Base-by-base conservation (phyloP, 2,329 filamentous ascomycete species). In the Lachnellula subtilissima region DNA sequence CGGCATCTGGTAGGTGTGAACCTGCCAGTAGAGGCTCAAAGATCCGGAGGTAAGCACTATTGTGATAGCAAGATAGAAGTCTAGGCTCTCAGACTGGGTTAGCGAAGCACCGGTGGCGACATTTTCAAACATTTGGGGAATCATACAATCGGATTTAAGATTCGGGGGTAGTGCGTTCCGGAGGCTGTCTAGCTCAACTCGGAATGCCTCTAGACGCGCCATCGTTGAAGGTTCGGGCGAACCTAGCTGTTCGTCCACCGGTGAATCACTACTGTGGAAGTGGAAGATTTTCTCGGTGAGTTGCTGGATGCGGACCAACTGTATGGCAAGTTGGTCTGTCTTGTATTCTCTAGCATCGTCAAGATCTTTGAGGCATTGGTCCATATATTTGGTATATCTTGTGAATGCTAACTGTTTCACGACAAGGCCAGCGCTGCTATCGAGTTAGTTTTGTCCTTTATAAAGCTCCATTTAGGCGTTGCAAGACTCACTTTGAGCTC, bases 381-480 rank as follows among this genome's bases (percentile, higher is more conserved):
- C 74, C 1, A 81, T 71, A 53, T 84, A 83, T 5, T 71, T 70
- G 0, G 78, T 78, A 51, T 77, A 83, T n/a, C 72, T 74, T 68
- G 80, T 73, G 0, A 78, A 69, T 23, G 48, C 48, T 25, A 56
- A 50, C 32, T 57, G 48, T 9, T 59, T 57, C 15, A 59, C 48
- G 5, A 48, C 49, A 22, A 59, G 51, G 14, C 45, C 54, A 23
- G 52, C 54, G 42, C 57, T 57, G 22, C 19, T 46, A 46, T 39
- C 2, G 23, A 45, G n/a, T 17, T 25, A 22, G 39, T 37, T 22
- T 9, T 50, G 22, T 46, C 54, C 23, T 19, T 47, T 43, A 50
- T 47, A 19, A 47, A 36, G 15, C 19, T 45, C 45, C 4, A 47
- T 39, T 52, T 40, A 56, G 22, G 19, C 25, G 43, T 17, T 39